Percentiles rank a stretch among this genome's conserved stretches.
Evolutionary conservation across 2,329 filamentous ascomycete genomes (phyloP).

Genomic region (Fusarium sp.): DNA sequence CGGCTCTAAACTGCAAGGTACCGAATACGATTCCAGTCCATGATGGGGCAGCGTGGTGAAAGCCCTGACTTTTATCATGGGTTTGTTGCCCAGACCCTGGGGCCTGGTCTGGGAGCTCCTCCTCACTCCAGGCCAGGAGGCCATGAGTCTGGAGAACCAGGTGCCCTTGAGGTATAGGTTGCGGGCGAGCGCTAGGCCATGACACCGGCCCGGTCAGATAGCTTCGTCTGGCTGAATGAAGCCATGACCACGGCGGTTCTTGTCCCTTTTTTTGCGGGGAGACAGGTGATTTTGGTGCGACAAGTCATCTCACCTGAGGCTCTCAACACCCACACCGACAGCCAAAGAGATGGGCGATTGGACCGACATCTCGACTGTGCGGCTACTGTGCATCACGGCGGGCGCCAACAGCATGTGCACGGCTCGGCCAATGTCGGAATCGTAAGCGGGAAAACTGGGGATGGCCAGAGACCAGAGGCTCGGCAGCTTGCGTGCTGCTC

Average conservation of each 20-base stretch:
- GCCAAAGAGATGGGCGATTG: slow-evolving; percentile 17
- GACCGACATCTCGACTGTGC: slow-evolving; percentile 14
- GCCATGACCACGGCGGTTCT: slow-evolving; percentile 15
- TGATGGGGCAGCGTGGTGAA: slow-evolving; percentile 15
- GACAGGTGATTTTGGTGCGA: slow-evolving; percentile 39
- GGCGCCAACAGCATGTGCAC: slow-evolving; percentile 25
- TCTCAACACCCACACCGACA: slow-evolving; percentile 35
- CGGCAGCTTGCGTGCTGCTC: slow-evolving; percentile 10
- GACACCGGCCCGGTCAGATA: slow-evolving; percentile 25
- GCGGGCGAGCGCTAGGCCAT: background rate
- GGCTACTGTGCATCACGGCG: slow-evolving; percentile 17
- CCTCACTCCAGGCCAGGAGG: background rate
- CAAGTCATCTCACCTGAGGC: slow-evolving; percentile 41
- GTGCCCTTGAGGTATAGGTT: slow-evolving; percentile 8
- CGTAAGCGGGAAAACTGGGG: slow-evolving; percentile 28
- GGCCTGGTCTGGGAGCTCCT: slow-evolving; percentile 6
- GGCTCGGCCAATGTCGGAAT: slow-evolving; percentile 45
- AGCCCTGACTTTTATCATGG: slow-evolving; percentile 14
- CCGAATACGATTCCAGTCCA: slow-evolving; percentile 27
- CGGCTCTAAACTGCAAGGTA: slow-evolving; percentile 30
- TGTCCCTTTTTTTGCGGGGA: slow-evolving; percentile 23
- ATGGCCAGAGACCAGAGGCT: slow-evolving; percentile 6
- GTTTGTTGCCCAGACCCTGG: slow-evolving; percentile 4
- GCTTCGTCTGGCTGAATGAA: slow-evolving; percentile 14
- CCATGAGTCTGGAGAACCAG: slow-evolving; percentile 15